Percentiles rank a stretch among this genome's conserved stretches.
phyloP scores from a whole-genome alignment of 768 basidiomycete genomes.

The Termitomyces eurrhizus region DNA sequence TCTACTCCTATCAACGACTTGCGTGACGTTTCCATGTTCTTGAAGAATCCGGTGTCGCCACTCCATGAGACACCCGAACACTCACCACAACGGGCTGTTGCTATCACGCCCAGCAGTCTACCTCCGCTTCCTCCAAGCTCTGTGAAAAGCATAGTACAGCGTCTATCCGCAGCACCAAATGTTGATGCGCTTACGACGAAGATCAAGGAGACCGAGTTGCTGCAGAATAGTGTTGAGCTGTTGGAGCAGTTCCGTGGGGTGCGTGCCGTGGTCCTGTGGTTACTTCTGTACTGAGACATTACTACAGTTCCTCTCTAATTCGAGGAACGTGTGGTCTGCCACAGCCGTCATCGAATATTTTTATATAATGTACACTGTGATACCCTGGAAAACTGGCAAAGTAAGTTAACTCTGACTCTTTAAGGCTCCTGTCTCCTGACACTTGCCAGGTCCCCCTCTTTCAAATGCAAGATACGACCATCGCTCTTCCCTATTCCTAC shows the following conservation, averaged over 20 bases:
- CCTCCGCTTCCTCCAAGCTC: conserved; percentile 38
- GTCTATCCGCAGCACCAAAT: conserved; percentile 26
- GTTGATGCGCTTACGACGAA: conserved; percentile 27
- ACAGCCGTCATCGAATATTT: conserved; percentile 52
- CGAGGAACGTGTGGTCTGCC: conserved; percentile 55
- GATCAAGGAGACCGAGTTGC: conserved; percentile 30
- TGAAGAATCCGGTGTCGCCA: conserved; percentile 45
- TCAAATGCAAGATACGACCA: conserved; percentile 11
- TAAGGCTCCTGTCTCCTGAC: background rate
- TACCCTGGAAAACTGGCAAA: conserved; percentile 48
- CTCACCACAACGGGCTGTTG: conserved; percentile 20
- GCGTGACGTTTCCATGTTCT: conserved; percentile 48
- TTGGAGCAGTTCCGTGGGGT: conserved; percentile 34
- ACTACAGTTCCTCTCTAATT: conserved; percentile 58
- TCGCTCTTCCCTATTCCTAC: conserved; percentile 36
- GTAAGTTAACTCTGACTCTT: conserved; percentile 26
- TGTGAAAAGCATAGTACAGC: conserved; percentile 35
- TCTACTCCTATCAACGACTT: conserved; percentile 46
- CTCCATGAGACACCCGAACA: conserved; percentile 21
- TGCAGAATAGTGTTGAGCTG: conserved; percentile 32
- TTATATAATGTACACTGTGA: conserved; percentile 45
- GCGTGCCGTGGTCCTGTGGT: conserved; percentile 14
- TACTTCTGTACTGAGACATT: conserved; percentile 6
- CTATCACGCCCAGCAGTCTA: conserved; percentile 33
- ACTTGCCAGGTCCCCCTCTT: conserved; percentile 26